Evolutionary conservation across 257 asterid species (phyloP), one percentile per base, ranked within the genome.

Genomic region (Henckelia pumila): DNA sequence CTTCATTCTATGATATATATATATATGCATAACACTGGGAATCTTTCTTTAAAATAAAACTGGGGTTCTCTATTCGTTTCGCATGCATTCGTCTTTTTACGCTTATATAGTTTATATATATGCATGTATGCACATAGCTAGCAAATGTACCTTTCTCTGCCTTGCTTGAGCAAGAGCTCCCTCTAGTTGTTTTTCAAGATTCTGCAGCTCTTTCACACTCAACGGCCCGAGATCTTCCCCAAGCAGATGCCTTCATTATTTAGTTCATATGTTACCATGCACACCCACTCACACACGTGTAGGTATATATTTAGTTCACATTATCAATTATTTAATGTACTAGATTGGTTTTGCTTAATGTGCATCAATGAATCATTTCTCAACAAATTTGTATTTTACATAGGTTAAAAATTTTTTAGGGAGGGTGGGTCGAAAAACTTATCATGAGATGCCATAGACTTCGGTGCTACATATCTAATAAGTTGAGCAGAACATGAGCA

Each of bases 61-160:
- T n/a, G n/a, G n/a, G n/a, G n/a, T n/a, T n/a, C n/a, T n/a, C n/a
- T n/a, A n/a, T n/a, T n/a, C n/a, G n/a, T n/a, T n/a, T n/a, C n/a
- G n/a, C n/a, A n/a, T n/a, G n/a, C n/a, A n/a, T n/a, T n/a, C n/a
- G n/a, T n/a, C n/a, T n/a, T n/a, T n/a, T n/a, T n/a, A n/a, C n/a
- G n/a, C n/a, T n/a, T n/a, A n/a, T n/a, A n/a, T n/a, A n/a, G n/a
- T n/a, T n/a, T n/a, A n/a, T n/a, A n/a, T n/a, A n/a, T 33, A 33
- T 29, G 33, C 33, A 7, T 30, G 7, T 30, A 35, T 35, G 44
- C 44, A n/a, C n/a, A n/a, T n/a, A n/a, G n/a, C n/a, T n/a, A n/a
- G n/a, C n/a, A n/a, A n/a, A n/a, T n/a, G n/a, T 28, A 92, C 98
- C 98, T 86, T 92, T 70, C 97, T 89, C 71, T 93, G 92, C 73